Evolutionary conservation across 2,329 filamentous ascomycete genomes (phyloP).

Genomic region (Aureobasidium sp.): DNA sequence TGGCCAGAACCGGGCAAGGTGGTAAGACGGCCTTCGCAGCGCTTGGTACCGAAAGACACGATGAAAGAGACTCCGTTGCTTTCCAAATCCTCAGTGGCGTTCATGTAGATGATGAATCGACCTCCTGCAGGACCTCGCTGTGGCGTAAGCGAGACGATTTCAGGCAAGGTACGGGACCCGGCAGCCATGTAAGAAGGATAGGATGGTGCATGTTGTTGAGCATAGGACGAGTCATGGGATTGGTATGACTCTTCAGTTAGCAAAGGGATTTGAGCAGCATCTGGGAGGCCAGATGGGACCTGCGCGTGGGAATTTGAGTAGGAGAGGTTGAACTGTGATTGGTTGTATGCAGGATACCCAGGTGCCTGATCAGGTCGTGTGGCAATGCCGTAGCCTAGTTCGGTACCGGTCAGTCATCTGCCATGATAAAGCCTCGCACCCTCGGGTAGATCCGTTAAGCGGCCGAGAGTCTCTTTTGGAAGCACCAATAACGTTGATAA

Average conservation of each 20-base stretch:
- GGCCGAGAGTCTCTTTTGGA: neutral
- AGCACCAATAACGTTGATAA: slow-evolving; percentile 40
- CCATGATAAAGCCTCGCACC: slow-evolving; percentile 24
- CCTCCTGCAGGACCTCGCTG: slow-evolving; percentile 59
- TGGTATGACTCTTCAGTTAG: slow-evolving; percentile 36
- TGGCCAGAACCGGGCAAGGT: slow-evolving; percentile 51
- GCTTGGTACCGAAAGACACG: slow-evolving; percentile 71
- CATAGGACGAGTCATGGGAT: slow-evolving; percentile 42
- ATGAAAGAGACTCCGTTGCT: slow-evolving; percentile 45
- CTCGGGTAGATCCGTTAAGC: slow-evolving; percentile 23
- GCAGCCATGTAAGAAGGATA: slow-evolving; percentile 60
- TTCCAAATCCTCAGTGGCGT: slow-evolving; percentile 66
- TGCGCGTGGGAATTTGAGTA: slow-evolving; percentile 42
- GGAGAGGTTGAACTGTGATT: slow-evolving; percentile 42
- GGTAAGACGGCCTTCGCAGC: slow-evolving; percentile 58
- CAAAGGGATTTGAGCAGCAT: slow-evolving; percentile 36
- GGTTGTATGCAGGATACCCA: slow-evolving; percentile 40
- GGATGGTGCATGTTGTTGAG: slow-evolving; percentile 49
- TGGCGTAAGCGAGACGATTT: slow-evolving; percentile 64
- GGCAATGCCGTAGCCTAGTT: slow-evolving; percentile 50
- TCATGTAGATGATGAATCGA: slow-evolving; percentile 64
- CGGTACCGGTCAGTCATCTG: slow-evolving; percentile 38
- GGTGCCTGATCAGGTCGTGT: slow-evolving; percentile 52
- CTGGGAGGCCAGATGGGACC: slow-evolving; percentile 40
- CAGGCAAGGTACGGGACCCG: slow-evolving; percentile 50